A percentile compares a stretch with the other conserved stretches of the same genome.
Evolutionary conservation across 176 grass and related monocot species (phyloP).

Genomic region (Phyllostachys edulis): DNA sequence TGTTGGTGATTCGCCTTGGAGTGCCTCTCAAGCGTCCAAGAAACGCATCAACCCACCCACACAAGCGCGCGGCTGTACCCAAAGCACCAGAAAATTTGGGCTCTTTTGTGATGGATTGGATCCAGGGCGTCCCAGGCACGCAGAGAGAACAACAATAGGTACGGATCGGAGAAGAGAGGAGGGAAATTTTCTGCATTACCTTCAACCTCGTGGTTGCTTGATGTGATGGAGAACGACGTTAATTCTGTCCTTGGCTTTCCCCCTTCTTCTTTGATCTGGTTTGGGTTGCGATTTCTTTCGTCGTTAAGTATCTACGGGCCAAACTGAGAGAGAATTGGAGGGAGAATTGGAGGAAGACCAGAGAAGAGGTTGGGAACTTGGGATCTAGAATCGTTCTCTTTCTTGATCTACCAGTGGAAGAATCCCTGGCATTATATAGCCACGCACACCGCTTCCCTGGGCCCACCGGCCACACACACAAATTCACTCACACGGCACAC

Average conservation of each 20-base stretch:
- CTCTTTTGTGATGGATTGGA: neutral
- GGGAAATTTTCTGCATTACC: conserved; percentile 25
- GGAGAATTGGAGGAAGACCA: neutral
- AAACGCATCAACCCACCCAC: conserved; percentile 20
- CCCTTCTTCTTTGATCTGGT: neutral
- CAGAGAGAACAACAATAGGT: conserved; percentile 6
- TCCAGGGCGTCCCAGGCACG: neutral
- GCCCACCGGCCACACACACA: neutral
- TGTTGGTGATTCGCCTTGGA: conserved; percentile 30
- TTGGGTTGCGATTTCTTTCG: neutral
- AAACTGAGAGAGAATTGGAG: neutral
- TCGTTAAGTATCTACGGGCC: too few species aligned
- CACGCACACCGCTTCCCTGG: neutral
- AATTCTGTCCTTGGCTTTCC: neutral
- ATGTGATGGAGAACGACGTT: conserved; percentile 17
- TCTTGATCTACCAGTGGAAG: neutral
- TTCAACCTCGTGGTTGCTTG: conserved; percentile 22
- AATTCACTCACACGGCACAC: neutral
- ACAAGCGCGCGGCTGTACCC: neutral
- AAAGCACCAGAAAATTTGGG: conserved; percentile 18
- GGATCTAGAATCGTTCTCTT: neutral
- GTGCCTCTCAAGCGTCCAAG: conserved; percentile 36
- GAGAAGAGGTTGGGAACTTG: neutral
- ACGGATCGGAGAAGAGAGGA: neutral
- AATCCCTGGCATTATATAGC: neutral